phyloP scores from a whole-genome alignment of 164 flowering plant genomes.

The Chloranthus sessilifolius region DNA sequence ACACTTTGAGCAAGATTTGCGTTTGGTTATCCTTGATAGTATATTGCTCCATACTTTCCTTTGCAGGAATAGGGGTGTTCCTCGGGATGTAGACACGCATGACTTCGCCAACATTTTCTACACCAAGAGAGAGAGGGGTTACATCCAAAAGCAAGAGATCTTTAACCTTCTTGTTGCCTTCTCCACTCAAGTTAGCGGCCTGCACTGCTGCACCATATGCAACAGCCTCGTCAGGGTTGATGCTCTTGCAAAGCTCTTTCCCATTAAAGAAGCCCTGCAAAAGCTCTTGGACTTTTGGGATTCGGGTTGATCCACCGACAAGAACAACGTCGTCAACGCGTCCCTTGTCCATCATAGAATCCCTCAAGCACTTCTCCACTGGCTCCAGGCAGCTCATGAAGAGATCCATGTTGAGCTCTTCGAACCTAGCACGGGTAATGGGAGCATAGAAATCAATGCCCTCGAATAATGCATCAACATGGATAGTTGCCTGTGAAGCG shows the following conservation, averaged over 20 bases:
- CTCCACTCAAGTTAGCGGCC: conserved; percentile 49
- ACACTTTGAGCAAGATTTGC: neutral
- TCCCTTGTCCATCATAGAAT: conserved; percentile 53
- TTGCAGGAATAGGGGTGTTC: conserved; percentile 53
- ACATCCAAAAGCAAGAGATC: conserved; percentile 46
- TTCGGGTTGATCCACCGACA: conserved; percentile 53
- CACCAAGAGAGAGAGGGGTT: conserved; percentile 48
- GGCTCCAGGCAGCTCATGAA: conserved; percentile 52
- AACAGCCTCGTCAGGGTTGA: conserved; percentile 58
- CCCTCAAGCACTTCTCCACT: conserved; percentile 45
- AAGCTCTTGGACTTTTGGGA: conserved; percentile 45
- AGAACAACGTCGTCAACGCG: conserved; percentile 44
- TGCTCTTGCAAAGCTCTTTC: conserved; percentile 56
- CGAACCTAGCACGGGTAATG: conserved; percentile 49
- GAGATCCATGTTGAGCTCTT: conserved; percentile 57
- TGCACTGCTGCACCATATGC: conserved; percentile 59
- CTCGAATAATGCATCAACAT: conserved; percentile 45
- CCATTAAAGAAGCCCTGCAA: conserved; percentile 55
- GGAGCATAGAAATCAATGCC: conserved; percentile 48
- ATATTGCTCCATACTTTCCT: conserved; percentile 35
- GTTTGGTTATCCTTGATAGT: neutral
- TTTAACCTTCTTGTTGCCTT: conserved; percentile 48
- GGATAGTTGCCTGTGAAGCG: conserved; percentile 42
- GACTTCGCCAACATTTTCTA: conserved; percentile 45
- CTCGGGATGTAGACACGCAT: conserved; percentile 53